phyloP scores from a whole-genome alignment of 495 filamentous ascomycete genomes.

The Xylaria bambusicola region DNA sequence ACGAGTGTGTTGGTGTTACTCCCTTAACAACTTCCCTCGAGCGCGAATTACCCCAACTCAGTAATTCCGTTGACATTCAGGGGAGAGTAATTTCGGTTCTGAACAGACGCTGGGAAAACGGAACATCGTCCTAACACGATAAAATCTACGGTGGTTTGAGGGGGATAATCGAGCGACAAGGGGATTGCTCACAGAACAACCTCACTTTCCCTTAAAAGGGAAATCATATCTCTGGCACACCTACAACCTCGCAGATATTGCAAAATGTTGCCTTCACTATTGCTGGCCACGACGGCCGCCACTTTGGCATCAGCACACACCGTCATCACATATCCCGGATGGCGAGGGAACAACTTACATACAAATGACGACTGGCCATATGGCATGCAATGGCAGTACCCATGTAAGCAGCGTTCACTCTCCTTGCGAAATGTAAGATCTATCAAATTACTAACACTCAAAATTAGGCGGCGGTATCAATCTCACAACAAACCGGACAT shows the following conservation, averaged over 20 bases:
- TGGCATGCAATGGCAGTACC: slow-evolving; percentile 98
- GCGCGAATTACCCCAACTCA: too few species aligned
- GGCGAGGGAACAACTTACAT: slow-evolving; percentile 89
- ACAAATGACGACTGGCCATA: slow-evolving; percentile 80
- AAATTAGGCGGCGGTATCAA: slow-evolving; percentile 79
- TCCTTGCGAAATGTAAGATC: background rate
- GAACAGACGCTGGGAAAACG: too few species aligned
- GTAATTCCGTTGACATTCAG: background rate
- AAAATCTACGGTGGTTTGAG: background rate
- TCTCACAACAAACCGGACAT: slow-evolving; percentile 79
- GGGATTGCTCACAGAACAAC: background rate
- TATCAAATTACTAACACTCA: slow-evolving; percentile 22
- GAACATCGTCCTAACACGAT: too few species aligned
- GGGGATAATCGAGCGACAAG: background rate
- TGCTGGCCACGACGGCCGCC: slow-evolving; percentile 51
- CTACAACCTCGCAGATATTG: background rate
- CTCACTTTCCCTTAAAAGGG: background rate
- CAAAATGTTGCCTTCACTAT: slow-evolving; percentile 52
- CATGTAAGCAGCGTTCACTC: slow-evolving; percentile 65
- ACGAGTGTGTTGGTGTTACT: background rate
- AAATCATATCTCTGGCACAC: background rate
- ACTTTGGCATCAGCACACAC: slow-evolving; percentile 73
- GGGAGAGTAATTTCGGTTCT: too few species aligned
- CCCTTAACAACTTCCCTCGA: too few species aligned
- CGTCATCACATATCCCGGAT: slow-evolving; percentile 89